Evolutionary conservation across 768 basidiomycete genomes (phyloP).

Genomic region (Suillus alpinus): DNA sequence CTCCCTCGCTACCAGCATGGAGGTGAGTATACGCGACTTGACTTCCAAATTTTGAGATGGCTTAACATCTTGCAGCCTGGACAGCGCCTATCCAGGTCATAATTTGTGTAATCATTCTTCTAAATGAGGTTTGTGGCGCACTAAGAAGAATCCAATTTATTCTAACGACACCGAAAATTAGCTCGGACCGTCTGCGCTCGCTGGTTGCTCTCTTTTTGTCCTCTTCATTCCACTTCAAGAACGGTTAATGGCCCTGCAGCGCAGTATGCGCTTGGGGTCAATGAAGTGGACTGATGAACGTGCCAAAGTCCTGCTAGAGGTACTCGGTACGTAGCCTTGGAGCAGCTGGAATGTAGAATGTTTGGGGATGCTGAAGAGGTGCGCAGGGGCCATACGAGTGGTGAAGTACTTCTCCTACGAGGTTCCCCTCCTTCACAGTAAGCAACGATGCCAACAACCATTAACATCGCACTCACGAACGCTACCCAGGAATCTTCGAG

Average conservation of each 20-base stretch:
- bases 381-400: slow-evolving; percentile 59
- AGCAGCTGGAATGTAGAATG: neutral
- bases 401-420: slow-evolving; percentile 79
- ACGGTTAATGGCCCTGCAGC: slow-evolving; percentile 58
- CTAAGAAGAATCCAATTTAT: neutral
- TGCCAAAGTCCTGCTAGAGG: slow-evolving; percentile 60
- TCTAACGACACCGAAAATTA: slow-evolving; percentile 20
- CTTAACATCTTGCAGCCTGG: slow-evolving; percentile 42
- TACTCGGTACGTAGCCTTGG: slow-evolving; percentile 43
- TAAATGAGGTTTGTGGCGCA: slow-evolving; percentile 43
- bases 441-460: slow-evolving; percentile 16
- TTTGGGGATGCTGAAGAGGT: neutral
- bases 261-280: slow-evolving; percentile 48
- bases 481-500: slow-evolving; percentile 46
- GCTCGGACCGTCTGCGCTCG: slow-evolving; percentile 68
- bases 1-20: slow-evolving; percentile 34
- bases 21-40: slow-evolving; percentile 19
- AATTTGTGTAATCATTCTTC: slow-evolving; percentile 58
- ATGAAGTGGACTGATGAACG: slow-evolving; percentile 64
- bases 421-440: slow-evolving; percentile 60
- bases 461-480: slow-evolving; percentile 1
- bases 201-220: slow-evolving; percentile 66
- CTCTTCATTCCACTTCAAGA: slow-evolving; percentile 62
- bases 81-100: slow-evolving; percentile 66
- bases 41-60: neutral